These are phyloP conservation scores for Trametes punicea DNA, from an alignment of 768 basidiomycete genomes.

Conservation along the genomic window DNA sequence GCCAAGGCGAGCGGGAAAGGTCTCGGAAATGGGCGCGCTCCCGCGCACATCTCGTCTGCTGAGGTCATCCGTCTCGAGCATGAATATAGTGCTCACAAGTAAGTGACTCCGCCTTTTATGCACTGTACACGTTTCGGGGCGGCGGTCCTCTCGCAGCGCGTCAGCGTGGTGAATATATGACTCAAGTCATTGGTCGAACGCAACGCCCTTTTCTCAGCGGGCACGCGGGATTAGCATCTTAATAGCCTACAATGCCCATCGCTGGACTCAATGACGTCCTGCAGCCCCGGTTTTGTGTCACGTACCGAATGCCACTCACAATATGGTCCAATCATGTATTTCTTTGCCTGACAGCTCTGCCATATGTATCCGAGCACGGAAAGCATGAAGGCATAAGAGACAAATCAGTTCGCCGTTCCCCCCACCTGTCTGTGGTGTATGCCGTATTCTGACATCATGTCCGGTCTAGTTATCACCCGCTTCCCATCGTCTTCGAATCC, in stretches of 20 bases:
- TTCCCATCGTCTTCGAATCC: conserved; percentile 91
- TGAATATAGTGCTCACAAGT: conserved; percentile 87
- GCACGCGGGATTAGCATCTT: too few species aligned
- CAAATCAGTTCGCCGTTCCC: conserved; percentile 9
- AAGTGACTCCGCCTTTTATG: conserved; percentile 30
- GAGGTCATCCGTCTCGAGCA: conserved; percentile 80
- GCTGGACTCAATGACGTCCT: conserved; percentile 1
- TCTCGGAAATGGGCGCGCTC: conserved; percentile 14
- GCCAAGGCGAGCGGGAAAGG: conserved; percentile 4
- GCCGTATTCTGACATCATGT: conserved; percentile 6
- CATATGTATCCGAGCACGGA: conserved; percentile 3
- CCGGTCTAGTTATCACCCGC: conserved; percentile 80
- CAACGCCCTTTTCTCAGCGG: too few species aligned
- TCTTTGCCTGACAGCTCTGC: conserved; percentile 5
- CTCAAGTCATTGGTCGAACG: not conserved
- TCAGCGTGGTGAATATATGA: not conserved
- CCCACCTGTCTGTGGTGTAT: not conserved
- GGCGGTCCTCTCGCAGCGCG: not conserved
- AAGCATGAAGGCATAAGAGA: conserved; percentile 10
- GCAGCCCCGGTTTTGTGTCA: not conserved
- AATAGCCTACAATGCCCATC: too few species aligned
- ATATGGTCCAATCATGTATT: not conserved
- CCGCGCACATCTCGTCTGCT: conserved; percentile 47
- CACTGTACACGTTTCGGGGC: not conserved
- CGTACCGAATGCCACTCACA: not conserved